Base-by-base conservation (phyloP, 2,329 filamentous ascomycete species). In the Akanthomyces muscarius region DNA sequence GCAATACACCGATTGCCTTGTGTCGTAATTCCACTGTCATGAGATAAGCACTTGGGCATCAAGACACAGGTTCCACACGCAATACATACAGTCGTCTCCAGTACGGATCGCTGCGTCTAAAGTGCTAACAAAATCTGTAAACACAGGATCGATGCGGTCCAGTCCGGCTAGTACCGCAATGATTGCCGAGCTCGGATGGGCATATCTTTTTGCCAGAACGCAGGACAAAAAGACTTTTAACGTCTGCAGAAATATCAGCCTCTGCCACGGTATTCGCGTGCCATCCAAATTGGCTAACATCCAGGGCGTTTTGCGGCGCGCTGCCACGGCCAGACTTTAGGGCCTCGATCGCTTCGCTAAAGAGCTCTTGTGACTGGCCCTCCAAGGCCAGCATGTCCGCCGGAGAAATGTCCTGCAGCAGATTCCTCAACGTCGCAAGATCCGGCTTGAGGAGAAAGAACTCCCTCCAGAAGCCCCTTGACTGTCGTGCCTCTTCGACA, bases 401-500 rank as follows among this genome's bases (percentile, higher is more conserved):
- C 6, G 92, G 85, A 58, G 84, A 83, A 47, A 95, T 79, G n/a
- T 83, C 80, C 66, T 87, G 85, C 65, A 99, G 79, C 54, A 92
- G 83, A 56, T 78, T 79, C 72, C 86, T 84, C 67, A 99, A 79
- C 55, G 86, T 84, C 5, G 81, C 74, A 61, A 86, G 83, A 72
- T 97, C 92, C 25, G 94, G 93, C 66, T 87, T 88, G 64, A 97
- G 82, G 44, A 99, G 83, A 75, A 99, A 99, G 78, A 99, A 92
- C 76, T 97, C 95, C 68, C 86, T 84, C 95, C 95, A 99, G 78
- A 97, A 99, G 50, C 92, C 94, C 65, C 97, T 92, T 0, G 91
- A 85, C 66, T 89, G 89, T 33, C 92, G 89, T 58, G 80, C 76
- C 64, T 86, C 84, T 65, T 89, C 83, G 61, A 87, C 84, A 67